A percentile compares a stretch with the other conserved stretches of the same genome.
Evolutionary conservation across 192 early-diverging fungal species (phyloP).

Genomic region (Podila horticola): DNA sequence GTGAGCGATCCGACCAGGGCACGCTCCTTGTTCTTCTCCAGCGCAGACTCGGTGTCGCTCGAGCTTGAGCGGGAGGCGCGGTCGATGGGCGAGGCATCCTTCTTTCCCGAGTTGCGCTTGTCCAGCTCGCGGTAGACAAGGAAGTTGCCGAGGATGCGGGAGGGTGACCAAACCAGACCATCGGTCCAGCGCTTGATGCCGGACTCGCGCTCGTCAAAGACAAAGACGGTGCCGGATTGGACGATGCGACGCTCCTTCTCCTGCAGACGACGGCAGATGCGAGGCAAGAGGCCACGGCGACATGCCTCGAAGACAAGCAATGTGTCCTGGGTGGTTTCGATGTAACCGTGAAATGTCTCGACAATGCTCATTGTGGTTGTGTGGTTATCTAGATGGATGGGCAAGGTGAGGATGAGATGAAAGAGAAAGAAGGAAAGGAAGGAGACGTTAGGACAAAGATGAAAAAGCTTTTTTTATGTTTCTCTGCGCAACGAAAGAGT

Average conservation of each 20-base stretch:
- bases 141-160: conserved; percentile 84
- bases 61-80: conserved; percentile 46
- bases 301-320: conserved; percentile 84
- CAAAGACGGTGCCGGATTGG: conserved; percentile 80
- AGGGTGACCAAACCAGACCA: conserved; percentile 84
- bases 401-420: background rate
- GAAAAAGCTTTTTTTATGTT: conserved; percentile 6
- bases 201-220: conserved; percentile 87
- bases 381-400: conserved; percentile 3
- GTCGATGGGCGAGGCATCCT: conserved; percentile 62
- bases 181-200: conserved; percentile 92
- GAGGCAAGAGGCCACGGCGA: conserved; percentile 71
- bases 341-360: conserved; percentile 72
- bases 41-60: conserved; percentile 46
- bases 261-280: conserved; percentile 75
- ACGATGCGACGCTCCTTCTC: conserved; percentile 79
- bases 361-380: conserved; percentile 55
- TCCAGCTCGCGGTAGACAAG: conserved; percentile 83
- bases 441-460: conserved; percentile 11
- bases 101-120: conserved; percentile 55
- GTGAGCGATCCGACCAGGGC: conserved; percentile 66
- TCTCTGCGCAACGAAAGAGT: no score
- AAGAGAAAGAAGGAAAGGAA: conserved; percentile 5
- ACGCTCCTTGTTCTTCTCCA: conserved; percentile 63
- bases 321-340: conserved; percentile 81